Evolutionary conservation across 768 basidiomycete species (phyloP), one percentile per base, ranked within the genome.

Genomic region (Arthromyces matolae): DNA sequence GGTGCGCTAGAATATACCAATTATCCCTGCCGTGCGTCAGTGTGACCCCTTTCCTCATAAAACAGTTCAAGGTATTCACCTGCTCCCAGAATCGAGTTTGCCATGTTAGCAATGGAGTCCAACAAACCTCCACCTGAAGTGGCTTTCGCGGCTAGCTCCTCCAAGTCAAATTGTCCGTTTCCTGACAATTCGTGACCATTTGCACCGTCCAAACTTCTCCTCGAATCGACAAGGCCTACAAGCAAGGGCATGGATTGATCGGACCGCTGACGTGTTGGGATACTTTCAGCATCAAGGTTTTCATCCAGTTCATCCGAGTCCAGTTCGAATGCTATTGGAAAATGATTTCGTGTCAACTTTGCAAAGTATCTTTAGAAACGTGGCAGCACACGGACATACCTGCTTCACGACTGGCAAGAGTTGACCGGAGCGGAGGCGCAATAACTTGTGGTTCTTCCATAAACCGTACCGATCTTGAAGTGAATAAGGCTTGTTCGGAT

Each of bases 31-130:
- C 38, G 23, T n/a, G 14, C 3, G 37, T 50, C 7, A 52, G 39
- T 29, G 34, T 40, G 32, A 49, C 19, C 40, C 37, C 22, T 42
- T n/a, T n/a, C n/a, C 51, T 13, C 32, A 48, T 12, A 64, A 58
- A 60, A 32, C 33, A 47, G 54, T 56, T 57, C 10, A 33, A 33
- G 39, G 29, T 52, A 41, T 72, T 70, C 66, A 80, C 93, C 93
- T 60, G 94, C 94, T 34, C 94, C 94, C 12, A 97, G 70, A 27
- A 98, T 96, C 2, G 90, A 93, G 62, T 98, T 97, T 18, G 92
- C 89, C 95, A 96, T 96, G 63, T 94, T 89, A 18, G 89, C 86
- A 49, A 90, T 76, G 7, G 89, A 91, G 59, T 89, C 83, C 1
- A 91, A 8, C 71, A 93, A 66, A 0, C 84, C 82, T 18, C 90